Evolutionary conservation across 768 basidiomycete genomes (phyloP), one percentile per base, ranked within the genome.

Genomic region (Jaapia argillacea): DNA sequence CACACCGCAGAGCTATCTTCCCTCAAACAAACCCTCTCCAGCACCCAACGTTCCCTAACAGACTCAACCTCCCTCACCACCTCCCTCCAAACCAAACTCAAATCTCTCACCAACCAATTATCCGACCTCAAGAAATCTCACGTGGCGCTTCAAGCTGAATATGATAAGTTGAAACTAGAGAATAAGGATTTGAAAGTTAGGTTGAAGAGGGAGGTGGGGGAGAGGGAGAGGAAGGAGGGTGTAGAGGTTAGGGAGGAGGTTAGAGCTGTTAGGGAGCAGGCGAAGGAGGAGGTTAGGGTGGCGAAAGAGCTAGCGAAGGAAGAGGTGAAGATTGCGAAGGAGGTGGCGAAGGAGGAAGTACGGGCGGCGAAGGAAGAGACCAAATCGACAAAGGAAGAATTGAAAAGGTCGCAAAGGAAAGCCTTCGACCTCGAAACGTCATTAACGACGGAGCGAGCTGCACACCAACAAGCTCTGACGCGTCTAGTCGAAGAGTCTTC

Each of bases 241-340:
- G 74, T 62, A 86, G 84, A 84, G 35, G 75, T 79, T 60, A 79
- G 69, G 57, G 48, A 70, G 85, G 53, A 86, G 77, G 66, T 81
- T 80, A 49, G 72, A 77, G 40, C 71, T 79, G 4, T 64, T 81
- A 24, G 83, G 78, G 57, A 77, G 79, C 45, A 67, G 21, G 77
- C 76, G 47, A 49, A 58, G 12, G 57, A 62, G 7, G 77, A 84
- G 52, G 55, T 51, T 14, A 63, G 59, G 43, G 31, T 33, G 10
- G 16, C 10, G 16, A 16, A 33, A 33, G 31, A 16, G 37, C 39
- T 37, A 4, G 42, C 46, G 18, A 51, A 40, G 36, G 42, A 41
- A 35, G 51, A 39, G 37, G 46, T 49, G 26, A 71, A 64, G 48
- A 69, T 74, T 54, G 81, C 70, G 57, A 74, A 73, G 61, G 67